Evolutionary conservation across 257 asterid species (phyloP).

Genomic region (Capsicum pubescens): DNA sequence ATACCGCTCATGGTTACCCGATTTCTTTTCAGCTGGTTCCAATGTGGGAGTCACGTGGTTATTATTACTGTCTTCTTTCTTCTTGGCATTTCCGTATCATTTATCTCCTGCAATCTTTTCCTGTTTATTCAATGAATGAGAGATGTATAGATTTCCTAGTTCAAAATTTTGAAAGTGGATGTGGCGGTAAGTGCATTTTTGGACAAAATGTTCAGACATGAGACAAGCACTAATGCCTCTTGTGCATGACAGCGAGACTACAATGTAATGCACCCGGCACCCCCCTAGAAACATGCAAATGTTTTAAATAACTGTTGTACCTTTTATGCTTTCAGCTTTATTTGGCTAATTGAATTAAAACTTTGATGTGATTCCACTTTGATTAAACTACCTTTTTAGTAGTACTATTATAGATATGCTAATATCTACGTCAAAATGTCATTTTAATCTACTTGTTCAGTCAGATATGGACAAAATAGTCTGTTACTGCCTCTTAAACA

Average conservation of each 20-base stretch:
- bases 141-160: background rate
- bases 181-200: conserved; percentile 10
- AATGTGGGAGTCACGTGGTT: conserved; percentile 21
- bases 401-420: background rate
- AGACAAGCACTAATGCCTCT: background rate
- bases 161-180: conserved; percentile 1
- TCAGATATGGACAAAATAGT: background rate
- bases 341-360: background rate
- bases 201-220: background rate
- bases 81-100: background rate
- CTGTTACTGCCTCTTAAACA: background rate
- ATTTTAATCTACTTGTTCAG: background rate
- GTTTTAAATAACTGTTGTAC: background rate
- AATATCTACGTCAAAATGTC: background rate
- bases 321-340: background rate
- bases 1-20: conserved; percentile 40
- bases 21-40: conserved; percentile 56
- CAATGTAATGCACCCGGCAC: background rate
- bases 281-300: background rate
- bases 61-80: background rate
- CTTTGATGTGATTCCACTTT: background rate
- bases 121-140: background rate
- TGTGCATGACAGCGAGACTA: conserved; percentile 1
- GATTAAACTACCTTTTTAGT: background rate
- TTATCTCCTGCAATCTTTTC: background rate